These are phyloP conservation scores for Ormosia emarginata DNA, from an alignment of 306 rosid genomes.

Conservation along the genomic window DNA sequence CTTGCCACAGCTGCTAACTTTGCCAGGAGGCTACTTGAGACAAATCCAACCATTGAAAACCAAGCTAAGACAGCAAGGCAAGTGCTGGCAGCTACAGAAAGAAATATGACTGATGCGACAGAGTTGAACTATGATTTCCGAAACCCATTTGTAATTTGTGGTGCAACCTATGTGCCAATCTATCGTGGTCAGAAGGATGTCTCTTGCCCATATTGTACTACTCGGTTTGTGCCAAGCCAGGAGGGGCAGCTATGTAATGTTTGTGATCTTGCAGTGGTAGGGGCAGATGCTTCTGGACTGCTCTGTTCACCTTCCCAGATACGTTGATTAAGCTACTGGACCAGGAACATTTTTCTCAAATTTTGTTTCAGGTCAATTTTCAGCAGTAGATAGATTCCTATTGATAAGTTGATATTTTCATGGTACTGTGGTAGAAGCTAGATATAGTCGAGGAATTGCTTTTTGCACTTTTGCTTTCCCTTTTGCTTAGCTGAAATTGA, in stretches of 20 bases:
- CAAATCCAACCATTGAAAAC: conserved; percentile 74
- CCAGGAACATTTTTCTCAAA: conserved; percentile 30
- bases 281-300: conserved; percentile 93
- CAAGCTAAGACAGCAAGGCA: conserved; percentile 83
- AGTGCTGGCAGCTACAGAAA: conserved; percentile 87
- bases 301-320: conserved; percentile 80
- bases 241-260: conserved; percentile 79
- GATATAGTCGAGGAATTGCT: conserved; percentile 32
- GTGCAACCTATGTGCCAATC: conserved; percentile 86
- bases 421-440: conserved; percentile 24
- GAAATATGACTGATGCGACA: conserved; percentile 71
- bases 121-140: conserved; percentile 86
- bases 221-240: conserved; percentile 83
- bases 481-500: conserved; percentile 16
- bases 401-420: conserved; percentile 14
- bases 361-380: conserved; percentile 35
- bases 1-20: conserved; percentile 82
- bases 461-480: conserved; percentile 20
- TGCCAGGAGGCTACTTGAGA: conserved; percentile 83
- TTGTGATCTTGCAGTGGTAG: conserved; percentile 83
- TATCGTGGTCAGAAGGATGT: conserved; percentile 89
- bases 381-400: conserved; percentile 31
- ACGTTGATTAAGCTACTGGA: conserved; percentile 50
- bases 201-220: conserved; percentile 81
- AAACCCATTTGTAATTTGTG: conserved; percentile 89